These are phyloP conservation scores for Scedosporium minutisporum DNA, from an alignment of 2,329 filamentous ascomycete genomes.

Conservation along the genomic window DNA sequence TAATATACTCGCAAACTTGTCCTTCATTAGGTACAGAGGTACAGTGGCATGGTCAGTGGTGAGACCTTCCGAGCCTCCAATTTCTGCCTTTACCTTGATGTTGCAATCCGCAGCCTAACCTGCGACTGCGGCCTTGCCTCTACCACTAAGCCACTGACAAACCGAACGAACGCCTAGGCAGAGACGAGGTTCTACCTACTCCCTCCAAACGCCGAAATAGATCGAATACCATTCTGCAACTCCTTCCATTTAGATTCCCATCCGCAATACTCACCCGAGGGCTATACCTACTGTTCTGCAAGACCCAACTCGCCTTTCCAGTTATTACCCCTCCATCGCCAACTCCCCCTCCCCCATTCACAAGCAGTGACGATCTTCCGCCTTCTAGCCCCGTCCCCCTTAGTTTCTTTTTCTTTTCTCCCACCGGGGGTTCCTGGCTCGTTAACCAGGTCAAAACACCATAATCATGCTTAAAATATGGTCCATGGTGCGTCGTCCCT, in stretches of 20 bases:
- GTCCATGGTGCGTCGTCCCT: slow-evolving; percentile 69
- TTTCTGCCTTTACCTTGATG: background rate
- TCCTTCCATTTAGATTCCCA: too few relatives aligned
- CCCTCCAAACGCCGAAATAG: background rate
- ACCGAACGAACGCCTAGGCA: background rate
- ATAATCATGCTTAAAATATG: slow-evolving; percentile 88
- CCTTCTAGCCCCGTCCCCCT: background rate
- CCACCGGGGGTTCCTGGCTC: background rate
- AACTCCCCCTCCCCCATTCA: background rate
- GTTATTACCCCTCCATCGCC: background rate
- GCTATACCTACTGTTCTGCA: too few relatives aligned
- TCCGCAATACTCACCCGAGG: too few relatives aligned
- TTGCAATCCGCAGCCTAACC: background rate
- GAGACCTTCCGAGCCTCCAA: too few relatives aligned
- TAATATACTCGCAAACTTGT: background rate
- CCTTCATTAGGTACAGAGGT: too few relatives aligned
- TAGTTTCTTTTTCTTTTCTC: background rate
- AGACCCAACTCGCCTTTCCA: background rate
- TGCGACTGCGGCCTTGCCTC: background rate
- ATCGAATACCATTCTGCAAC: background rate
- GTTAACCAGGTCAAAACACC: background rate
- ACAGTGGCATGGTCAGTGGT: too few relatives aligned
- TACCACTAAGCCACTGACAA: background rate
- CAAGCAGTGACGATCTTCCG: background rate
- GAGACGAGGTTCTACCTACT: background rate